A percentile compares a stretch with the other conserved stretches of the same genome.
These are phyloP conservation scores for Pelargonium nanum DNA, from an alignment of 345 rosid genomes.

Conservation along the genomic window DNA sequence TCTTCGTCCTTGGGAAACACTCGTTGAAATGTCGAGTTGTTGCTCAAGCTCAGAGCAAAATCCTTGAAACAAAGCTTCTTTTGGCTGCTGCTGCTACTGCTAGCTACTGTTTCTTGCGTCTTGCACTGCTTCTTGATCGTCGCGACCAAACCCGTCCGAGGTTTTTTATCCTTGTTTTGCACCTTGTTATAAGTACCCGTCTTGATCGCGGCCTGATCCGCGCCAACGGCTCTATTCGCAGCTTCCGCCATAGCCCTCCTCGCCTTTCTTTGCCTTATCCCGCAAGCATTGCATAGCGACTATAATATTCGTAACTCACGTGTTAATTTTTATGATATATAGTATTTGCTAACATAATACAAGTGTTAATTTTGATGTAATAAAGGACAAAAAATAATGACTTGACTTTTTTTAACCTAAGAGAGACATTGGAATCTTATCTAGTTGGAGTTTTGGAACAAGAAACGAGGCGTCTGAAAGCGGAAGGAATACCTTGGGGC, in stretches of 20 bases:
- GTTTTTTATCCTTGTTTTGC: constrained; percentile 39
- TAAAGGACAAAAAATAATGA: too few relatives aligned
- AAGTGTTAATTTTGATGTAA: too few relatives aligned
- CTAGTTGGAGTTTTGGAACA: neutral
- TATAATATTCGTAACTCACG: constrained; percentile 14
- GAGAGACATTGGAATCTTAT: too few relatives aligned
- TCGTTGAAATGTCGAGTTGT: constrained; percentile 23
- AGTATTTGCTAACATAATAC: neutral
- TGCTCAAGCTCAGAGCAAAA: constrained; percentile 25
- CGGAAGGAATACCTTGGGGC: constrained; percentile 40
- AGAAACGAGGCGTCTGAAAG: neutral
- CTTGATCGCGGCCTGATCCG: constrained; percentile 5
- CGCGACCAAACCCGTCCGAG: constrained; percentile 13
- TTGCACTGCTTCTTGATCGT: constrained; percentile 30
- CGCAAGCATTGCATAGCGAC: constrained; percentile 94
- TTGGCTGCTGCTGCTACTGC: constrained; percentile 5
- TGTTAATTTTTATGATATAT: neutral
- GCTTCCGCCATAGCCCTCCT: constrained; percentile 60
- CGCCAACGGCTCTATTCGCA: constrained; percentile 15
- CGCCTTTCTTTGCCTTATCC: constrained; percentile 85
- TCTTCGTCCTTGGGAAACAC: constrained; percentile 42
- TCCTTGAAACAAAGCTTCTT: constrained; percentile 27
- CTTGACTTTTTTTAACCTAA: neutral
- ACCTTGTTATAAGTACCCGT: constrained; percentile 18
- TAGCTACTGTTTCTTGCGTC: neutral